Evolutionary conservation across 2,329 filamentous ascomycete species (phyloP).

Genomic region (Plectosphaerella sp.): DNA sequence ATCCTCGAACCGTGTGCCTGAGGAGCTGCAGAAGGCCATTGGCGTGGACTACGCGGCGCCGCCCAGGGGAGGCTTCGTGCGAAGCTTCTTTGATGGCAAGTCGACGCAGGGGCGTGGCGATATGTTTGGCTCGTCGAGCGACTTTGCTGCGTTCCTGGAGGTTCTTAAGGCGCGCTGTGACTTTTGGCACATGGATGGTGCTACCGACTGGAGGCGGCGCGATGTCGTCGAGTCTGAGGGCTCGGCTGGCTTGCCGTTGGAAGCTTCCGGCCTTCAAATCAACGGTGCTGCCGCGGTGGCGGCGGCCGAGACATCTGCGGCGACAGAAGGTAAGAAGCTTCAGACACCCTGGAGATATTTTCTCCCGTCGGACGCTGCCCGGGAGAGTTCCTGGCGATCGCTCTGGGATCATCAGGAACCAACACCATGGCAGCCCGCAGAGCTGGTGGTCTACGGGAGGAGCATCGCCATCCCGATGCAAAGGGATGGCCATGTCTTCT

Average conservation of each 20-base stretch:
- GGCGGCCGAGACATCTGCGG: no score
- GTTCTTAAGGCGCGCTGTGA: constrained; percentile 74
- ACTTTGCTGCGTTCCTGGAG: constrained; percentile 73
- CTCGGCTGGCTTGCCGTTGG: constrained; percentile 18
- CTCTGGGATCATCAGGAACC: background rate
- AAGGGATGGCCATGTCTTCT: constrained; percentile 53
- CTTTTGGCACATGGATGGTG: constrained; percentile 78
- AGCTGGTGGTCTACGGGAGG: constrained; percentile 58
- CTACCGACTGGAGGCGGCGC: constrained; percentile 63
- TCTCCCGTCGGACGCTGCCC: constrained; percentile 11
- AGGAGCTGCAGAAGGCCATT: constrained; percentile 71
- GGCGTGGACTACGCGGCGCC: constrained; percentile 63
- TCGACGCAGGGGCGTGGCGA: constrained; percentile 31
- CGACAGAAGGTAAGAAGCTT: background rate
- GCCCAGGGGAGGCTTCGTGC: constrained; percentile 46
- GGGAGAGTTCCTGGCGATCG: constrained; percentile 19
- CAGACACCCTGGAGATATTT: constrained; percentile 17
- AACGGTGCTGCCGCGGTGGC: background rate
- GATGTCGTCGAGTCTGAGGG: constrained; percentile 25
- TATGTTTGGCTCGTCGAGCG: constrained; percentile 57
- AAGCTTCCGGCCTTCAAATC: background rate
- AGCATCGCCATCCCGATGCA: constrained; percentile 55
- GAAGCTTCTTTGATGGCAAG: constrained; percentile 33
- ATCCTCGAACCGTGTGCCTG: constrained; percentile 79
- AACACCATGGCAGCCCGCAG: constrained; percentile 34